Base-by-base conservation (phyloP, 352 stramenopile species). In the Phytophthora pseudosyringae region DNA sequence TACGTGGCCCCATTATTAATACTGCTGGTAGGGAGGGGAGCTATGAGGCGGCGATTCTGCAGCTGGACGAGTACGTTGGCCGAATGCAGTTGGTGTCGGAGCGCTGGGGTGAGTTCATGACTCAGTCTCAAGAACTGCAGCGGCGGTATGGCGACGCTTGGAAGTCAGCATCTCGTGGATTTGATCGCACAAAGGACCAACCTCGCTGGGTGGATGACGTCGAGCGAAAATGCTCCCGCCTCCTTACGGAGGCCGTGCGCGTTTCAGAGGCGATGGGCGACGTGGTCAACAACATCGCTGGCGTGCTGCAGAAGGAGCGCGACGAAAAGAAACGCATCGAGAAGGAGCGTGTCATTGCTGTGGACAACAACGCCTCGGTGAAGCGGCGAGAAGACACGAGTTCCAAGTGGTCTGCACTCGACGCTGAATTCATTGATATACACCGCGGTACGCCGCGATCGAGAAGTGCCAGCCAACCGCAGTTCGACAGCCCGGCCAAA, bases 11-110 rank as follows among this genome's bases (percentile, higher is more conserved):
- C 33, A 21, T 53, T 5, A 39, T 68, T 8, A 46, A 65, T 15
- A 33, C 36, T 41, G 50, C 32, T 16, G 59, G 32, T 12, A 58
- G 43, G 7, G 52, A 52, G 4, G 61, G 73, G 33, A 69, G 48
- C 13, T 65, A 69, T 39, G 64, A 67, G 11, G 51, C 64, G 10
- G 64, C 64, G 15, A 63, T 83, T 38, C 50, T 74, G n/a, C 78
- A 88, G 51, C 64, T 89, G 25, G 81, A 90, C 32, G 81, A 90
- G 54, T 83, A 77, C 26, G 63, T 90, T 41, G 75, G 70, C 2
- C 74, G 78, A 3, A 69, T 93, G 58, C 78, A 90, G 50, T 58
- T 81, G 21, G 58, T 88, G 12, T 78, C 76, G 10, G 69, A 88
- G 64, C 73, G 74, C 11, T 90, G 79, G 83, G 49, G 67, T 31